A percentile compares a stretch with the other conserved stretches of the same genome.
These are phyloP conservation scores for Didymella pomorum DNA, from an alignment of 2,329 filamentous ascomycete species.

Conservation along the genomic window DNA sequence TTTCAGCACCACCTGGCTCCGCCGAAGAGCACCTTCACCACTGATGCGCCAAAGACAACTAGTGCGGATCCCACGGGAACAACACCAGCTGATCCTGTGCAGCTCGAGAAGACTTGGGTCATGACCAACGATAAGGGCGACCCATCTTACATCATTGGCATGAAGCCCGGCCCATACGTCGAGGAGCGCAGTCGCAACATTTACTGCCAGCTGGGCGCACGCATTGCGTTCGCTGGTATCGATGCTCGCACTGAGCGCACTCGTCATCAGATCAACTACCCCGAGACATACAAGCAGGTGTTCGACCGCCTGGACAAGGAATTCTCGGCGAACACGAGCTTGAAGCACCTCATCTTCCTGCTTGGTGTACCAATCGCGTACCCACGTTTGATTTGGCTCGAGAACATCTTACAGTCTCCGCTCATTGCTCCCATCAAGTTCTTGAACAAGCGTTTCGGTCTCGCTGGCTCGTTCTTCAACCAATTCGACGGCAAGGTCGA, in stretches of 20 bases:
- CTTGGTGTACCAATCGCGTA: constrained; percentile 76
- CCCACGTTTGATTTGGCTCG: constrained; percentile 88
- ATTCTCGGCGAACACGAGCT: constrained; percentile 61
- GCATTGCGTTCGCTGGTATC: constrained; percentile 69
- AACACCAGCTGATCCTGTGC: constrained; percentile 69
- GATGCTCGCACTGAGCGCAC: constrained; percentile 77
- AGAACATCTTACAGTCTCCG: constrained; percentile 88
- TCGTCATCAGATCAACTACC: constrained; percentile 90
- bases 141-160: constrained; percentile 79
- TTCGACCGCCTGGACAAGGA: constrained; percentile 64
- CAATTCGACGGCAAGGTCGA: constrained; percentile 83
- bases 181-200: constrained; percentile 68
- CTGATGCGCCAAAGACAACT: constrained; percentile 68
- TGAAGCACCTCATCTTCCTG: constrained; percentile 70
- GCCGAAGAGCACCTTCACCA: constrained; percentile 84
- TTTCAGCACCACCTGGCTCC: constrained; percentile 83
- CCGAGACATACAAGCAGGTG: constrained; percentile 68
- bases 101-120: constrained; percentile 79
- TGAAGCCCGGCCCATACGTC: constrained; percentile 73
- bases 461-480: constrained; percentile 88
- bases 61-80: constrained; percentile 58
- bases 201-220: constrained; percentile 69
- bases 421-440: constrained; percentile 89
- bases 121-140: constrained; percentile 66
- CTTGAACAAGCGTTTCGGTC: constrained; percentile 86